These are phyloP conservation scores for Populus pruinosa DNA, from an alignment of 345 rosid species.

Conservation along the genomic window DNA sequence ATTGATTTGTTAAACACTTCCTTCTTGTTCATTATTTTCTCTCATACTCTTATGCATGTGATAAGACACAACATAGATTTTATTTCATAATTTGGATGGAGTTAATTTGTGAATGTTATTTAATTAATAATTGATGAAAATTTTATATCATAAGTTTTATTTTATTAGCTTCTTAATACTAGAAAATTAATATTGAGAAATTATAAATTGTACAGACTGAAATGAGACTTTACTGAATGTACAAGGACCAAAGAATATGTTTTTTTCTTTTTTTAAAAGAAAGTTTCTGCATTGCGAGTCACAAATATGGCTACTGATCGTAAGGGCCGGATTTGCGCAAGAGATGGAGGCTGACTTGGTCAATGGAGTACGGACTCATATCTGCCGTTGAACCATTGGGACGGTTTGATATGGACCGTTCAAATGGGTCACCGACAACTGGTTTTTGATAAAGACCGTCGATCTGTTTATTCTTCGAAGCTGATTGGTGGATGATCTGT, in stretches of 20 bases:
- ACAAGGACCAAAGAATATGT: neutral
- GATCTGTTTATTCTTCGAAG: neutral
- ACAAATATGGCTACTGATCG: neutral
- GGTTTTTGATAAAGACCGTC: neutral
- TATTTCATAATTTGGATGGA: too few species aligned
- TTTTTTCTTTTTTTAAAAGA: neutral
- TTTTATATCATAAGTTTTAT: too few species aligned
- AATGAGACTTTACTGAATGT: neutral
- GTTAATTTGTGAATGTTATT: too few species aligned
- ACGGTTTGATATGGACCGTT: neutral
- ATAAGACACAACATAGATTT: too few species aligned
- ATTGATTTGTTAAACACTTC: too few species aligned
- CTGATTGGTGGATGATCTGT: neutral
- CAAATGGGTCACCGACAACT: conserved; percentile 1
- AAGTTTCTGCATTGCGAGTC: neutral
- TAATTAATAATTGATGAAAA: too few species aligned
- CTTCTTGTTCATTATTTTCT: too few species aligned
- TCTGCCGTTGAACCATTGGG: neutral
- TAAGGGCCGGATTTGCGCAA: neutral
- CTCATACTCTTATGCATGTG: too few species aligned
- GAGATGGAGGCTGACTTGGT: neutral
- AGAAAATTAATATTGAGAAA: too few species aligned
- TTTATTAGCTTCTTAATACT: too few species aligned
- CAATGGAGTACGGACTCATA: neutral
- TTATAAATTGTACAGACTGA: neutral